Evolutionary conservation across 1,284 basidiomycete species (phyloP).

Genomic region (Cutaneotrichosporon cavernicola): DNA sequence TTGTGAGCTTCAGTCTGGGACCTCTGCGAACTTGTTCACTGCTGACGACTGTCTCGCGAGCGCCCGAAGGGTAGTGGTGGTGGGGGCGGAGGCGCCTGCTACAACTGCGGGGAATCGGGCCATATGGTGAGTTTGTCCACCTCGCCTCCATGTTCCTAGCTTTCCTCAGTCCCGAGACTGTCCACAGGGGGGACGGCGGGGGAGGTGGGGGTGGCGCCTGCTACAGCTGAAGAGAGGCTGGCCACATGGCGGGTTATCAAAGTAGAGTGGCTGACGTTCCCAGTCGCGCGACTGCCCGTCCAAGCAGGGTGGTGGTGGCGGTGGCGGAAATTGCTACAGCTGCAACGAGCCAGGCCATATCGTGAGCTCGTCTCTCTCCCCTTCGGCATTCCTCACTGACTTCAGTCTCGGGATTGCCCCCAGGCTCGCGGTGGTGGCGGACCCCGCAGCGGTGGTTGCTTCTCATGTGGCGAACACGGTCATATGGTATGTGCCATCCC

Average conservation of each 20-base stretch:
- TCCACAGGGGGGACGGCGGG: background rate
- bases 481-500: constrained; percentile 7
- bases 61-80: constrained; percentile 11
- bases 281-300: constrained; percentile 12
- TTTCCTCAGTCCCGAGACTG: no score
- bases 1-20: background rate
- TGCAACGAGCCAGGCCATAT: constrained; percentile 31
- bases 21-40: background rate
- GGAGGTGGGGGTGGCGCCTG: constrained; percentile 20
- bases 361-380: constrained; percentile 2
- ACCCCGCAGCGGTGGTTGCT: constrained; percentile 16
- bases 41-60: background rate
- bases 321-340: constrained; percentile 24
- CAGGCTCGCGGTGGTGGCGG: constrained; percentile 16
- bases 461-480: constrained; percentile 11
- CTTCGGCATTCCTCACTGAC: background rate
- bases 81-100: constrained; percentile 22
- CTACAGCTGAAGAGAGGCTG: constrained; percentile 28
- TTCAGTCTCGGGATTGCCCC: constrained; percentile 23
- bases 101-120: constrained; percentile 30
- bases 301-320: constrained; percentile 4
- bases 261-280: background rate
- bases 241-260: constrained; percentile 21
- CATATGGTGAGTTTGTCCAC: constrained; percentile 17
- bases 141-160: no score